Percentiles rank a stretch among this genome's conserved stretches.
These are phyloP conservation scores for Candida parachauliodes DNA, from an alignment of 805 yeast genomes.

Conservation along the genomic window DNA sequence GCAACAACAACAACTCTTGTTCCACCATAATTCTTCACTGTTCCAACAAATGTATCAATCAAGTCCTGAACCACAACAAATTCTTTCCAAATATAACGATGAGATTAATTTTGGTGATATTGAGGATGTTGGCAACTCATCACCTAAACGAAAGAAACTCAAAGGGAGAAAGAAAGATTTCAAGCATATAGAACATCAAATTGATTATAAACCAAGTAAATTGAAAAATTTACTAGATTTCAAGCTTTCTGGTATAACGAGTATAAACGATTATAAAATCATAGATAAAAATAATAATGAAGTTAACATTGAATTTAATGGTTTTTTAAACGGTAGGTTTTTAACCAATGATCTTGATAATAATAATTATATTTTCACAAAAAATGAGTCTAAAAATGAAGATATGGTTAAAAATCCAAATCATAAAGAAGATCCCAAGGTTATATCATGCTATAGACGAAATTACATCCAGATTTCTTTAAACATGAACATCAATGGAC, in stretches of 20 bases:
- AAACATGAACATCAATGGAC: constrained; percentile 27
- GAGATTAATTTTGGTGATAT: neutral
- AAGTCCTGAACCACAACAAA: constrained; percentile 8
- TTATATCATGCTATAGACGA: constrained; percentile 44
- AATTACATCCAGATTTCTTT: constrained; percentile 37
- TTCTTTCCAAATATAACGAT: constrained; percentile 3
- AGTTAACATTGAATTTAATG: constrained; percentile 24
- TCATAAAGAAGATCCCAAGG: constrained; percentile 26
- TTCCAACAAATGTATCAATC: constrained; percentile 9
- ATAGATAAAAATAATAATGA: constrained; percentile 28
- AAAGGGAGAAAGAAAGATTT: constrained; percentile 11
- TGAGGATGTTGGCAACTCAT: neutral
- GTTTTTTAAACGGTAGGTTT: constrained; percentile 42
- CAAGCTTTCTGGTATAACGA: constrained; percentile 14
- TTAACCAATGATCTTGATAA: constrained; percentile 40
- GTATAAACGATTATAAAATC: constrained; percentile 19
- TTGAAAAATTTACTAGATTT: constrained; percentile 28
- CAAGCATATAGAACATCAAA: constrained; percentile 15
- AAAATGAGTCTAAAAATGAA: constrained; percentile 9
- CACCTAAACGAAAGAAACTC: constrained; percentile 10
- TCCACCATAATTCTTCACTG: constrained; percentile 1
- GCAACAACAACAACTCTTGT: neutral
- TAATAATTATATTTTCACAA: constrained; percentile 25
- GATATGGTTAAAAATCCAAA: neutral
- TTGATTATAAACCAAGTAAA: constrained; percentile 26